Percentiles rank a stretch among this genome's conserved stretches.
These are phyloP conservation scores for Paramecium sonneborni DNA, from an alignment of 73 alveolate genomes.

Conservation along the genomic window DNA sequence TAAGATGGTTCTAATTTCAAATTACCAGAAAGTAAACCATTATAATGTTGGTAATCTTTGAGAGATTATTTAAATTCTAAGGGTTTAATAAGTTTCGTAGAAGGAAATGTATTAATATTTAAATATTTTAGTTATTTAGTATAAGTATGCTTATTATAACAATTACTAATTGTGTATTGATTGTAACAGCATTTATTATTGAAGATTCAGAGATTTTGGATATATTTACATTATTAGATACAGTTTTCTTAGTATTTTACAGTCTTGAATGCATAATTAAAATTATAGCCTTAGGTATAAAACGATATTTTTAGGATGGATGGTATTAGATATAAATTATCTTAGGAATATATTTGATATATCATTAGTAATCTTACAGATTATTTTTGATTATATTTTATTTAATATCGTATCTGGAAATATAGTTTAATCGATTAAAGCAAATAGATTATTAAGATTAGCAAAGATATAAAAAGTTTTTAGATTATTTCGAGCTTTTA, in stretches of 20 bases:
- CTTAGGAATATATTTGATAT: constrained; percentile 52
- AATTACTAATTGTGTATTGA: not conserved
- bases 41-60: not conserved
- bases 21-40: not conserved
- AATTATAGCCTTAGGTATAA: not conserved
- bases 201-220: not conserved
- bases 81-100: not conserved
- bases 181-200: constrained; percentile 1
- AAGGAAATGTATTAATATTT: not conserved
- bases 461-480: constrained; percentile 58
- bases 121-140: not conserved
- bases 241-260: not conserved
- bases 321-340: constrained; percentile 2
- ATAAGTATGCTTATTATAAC: not conserved
- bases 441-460: constrained; percentile 51
- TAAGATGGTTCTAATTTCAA: not conserved
- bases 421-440: constrained; percentile 20
- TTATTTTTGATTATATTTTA: constrained; percentile 46
- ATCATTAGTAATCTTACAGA: not conserved
- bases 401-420: not conserved
- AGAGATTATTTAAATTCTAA: not conserved
- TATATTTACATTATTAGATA: not conserved
- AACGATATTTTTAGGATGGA: constrained; percentile 25
- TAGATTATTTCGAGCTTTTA: constrained; percentile 57
- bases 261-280: not conserved